Conservation (phyloP, 108 stramenopile genomes). For the Cyclotella cryptica region DNA sequence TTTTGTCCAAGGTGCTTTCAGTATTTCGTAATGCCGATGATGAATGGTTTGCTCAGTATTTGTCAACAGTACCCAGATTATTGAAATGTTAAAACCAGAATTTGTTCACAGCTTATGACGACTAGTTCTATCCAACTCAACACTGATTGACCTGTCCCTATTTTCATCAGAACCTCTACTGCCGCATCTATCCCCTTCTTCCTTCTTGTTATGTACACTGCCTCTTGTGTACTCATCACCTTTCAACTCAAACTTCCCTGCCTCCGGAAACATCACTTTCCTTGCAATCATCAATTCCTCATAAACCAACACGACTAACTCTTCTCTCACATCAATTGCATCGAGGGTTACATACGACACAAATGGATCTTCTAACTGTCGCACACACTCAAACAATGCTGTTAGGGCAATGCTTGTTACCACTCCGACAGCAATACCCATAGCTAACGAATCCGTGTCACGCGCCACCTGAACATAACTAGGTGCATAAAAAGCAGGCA, state of each 20-base stretch:
- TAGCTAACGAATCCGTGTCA: conserved; percentile 62
- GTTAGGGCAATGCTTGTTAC: conserved; percentile 60
- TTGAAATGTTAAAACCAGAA: too few relatives aligned
- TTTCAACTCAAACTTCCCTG: conserved; percentile 39
- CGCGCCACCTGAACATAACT: conserved; percentile 70
- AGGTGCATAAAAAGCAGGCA: conserved; percentile 69
- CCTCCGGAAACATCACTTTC: conserved; percentile 42
- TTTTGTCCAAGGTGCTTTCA: too few relatives aligned
- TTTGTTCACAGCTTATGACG: conserved; percentile 2
- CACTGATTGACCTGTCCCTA: background rate
- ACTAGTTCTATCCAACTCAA: conserved; percentile 22
- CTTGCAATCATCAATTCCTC: conserved; percentile 57
- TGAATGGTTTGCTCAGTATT: too few relatives aligned
- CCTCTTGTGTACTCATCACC: conserved; percentile 12
- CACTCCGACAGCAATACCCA: conserved; percentile 68
- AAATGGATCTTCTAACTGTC: conserved; percentile 56
- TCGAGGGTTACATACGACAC: conserved; percentile 58
- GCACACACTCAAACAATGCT: conserved; percentile 51
- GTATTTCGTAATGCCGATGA: too few relatives aligned
- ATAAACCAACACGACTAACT: conserved; percentile 49
- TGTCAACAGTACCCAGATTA: too few relatives aligned
- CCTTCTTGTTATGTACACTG: background rate
- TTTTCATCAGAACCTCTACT: background rate
- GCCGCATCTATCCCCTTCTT: background rate
- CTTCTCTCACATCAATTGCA: conserved; percentile 69